A percentile compares a stretch with the other conserved stretches of the same genome.
phyloP scores from a whole-genome alignment of 2,329 filamentous ascomycete genomes.

The Cladosporium colombiae region DNA sequence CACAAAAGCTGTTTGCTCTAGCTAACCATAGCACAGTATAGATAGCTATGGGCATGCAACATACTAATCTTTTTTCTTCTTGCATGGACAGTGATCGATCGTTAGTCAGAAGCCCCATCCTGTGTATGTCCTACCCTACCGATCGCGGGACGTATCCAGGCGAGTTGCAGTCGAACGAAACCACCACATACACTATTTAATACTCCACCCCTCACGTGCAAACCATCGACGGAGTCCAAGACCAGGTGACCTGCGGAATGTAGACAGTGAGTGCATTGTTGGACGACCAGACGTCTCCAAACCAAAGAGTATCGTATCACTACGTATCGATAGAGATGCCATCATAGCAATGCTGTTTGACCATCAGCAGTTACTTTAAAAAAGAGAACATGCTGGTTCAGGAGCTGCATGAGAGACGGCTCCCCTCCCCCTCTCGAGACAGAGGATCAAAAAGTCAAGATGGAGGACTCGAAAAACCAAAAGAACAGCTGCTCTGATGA shows the following conservation, averaged over 20 bases:
- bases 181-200: neutral
- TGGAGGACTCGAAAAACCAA: neutral
- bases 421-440: too few relatives aligned
- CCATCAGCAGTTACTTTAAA: neutral
- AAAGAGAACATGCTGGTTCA: neutral
- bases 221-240: neutral
- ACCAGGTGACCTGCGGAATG: neutral
- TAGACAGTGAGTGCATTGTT: neutral
- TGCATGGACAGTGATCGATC: neutral
- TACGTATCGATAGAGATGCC: neutral
- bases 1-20: neutral
- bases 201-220: neutral
- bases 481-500: constrained; percentile 6
- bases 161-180: neutral
- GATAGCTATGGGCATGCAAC: neutral
- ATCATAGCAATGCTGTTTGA: neutral
- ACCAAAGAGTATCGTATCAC: neutral
- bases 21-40: neutral
- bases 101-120: neutral
- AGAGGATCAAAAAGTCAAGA: neutral
- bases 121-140: neutral
- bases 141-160: neutral
- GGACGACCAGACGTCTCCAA: neutral
- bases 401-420: neutral
- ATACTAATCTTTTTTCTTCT: neutral